phyloP scores from a whole-genome alignment of 2,329 filamentous ascomycete species.

The Stachybotrys echinatus region DNA sequence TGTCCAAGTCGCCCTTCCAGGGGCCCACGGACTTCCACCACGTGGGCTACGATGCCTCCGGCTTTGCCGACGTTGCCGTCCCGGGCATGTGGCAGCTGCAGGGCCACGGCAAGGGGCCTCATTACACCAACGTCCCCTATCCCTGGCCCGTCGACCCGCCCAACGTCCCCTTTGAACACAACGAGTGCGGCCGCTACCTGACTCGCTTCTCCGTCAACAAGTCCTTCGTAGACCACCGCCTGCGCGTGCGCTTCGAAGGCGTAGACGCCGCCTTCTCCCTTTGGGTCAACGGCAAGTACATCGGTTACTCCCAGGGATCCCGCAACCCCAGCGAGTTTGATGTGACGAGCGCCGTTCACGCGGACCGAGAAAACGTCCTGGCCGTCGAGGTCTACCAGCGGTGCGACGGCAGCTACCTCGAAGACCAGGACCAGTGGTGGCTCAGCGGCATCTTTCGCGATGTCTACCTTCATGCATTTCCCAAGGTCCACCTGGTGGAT shows the following conservation, averaged over 20 bases:
- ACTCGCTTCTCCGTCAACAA: conserved; percentile 48
- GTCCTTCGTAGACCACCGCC: conserved; percentile 43
- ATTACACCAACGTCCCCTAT: conserved; percentile 66
- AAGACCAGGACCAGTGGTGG: conserved; percentile 70
- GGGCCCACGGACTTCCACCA: conserved; percentile 36
- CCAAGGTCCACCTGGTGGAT: conserved; percentile 48
- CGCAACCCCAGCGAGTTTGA: conserved; percentile 72
- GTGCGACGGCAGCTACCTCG: conserved; percentile 67
- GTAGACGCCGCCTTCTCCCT: conserved; percentile 69
- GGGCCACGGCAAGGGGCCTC: conserved; percentile 57
- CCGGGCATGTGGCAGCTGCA: conserved; percentile 69
- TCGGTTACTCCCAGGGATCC: conserved; percentile 69
- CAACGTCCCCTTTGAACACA: conserved; percentile 57
- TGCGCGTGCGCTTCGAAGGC: conserved; percentile 68
- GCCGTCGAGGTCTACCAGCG: conserved; percentile 67
- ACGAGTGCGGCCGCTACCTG: conserved; percentile 60
- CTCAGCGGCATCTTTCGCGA: conserved; percentile 64
- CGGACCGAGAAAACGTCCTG: conserved; percentile 45
- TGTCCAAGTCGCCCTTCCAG: conserved; percentile 38
- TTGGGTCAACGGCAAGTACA: conserved; percentile 61
- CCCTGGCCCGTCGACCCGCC: conserved; percentile 65
- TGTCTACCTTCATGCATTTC: conserved; percentile 60
- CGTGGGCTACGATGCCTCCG: conserved; percentile 25
- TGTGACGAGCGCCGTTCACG: conserved; percentile 46
- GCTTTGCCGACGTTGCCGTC: conserved; percentile 44